Conservation (phyloP, 108 stramenopile species). For the Pseudonitzschia multistriata region DNA sequence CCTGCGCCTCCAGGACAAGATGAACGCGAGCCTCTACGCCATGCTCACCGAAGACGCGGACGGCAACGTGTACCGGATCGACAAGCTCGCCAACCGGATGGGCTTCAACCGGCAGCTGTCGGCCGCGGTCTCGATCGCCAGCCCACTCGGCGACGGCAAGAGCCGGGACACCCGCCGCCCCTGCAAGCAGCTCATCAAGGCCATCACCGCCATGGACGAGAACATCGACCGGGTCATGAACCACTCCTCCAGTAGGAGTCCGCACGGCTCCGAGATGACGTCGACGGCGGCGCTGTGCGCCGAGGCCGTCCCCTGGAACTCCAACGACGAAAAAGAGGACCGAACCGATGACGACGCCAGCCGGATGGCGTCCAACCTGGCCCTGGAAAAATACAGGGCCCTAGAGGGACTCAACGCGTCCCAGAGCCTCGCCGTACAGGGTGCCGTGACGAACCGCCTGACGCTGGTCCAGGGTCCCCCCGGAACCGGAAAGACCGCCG, state of each 20-base stretch:
- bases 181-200: conserved; percentile 72
- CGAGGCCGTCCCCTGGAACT: conserved; percentile 75
- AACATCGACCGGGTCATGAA: conserved; percentile 82
- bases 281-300: conserved; percentile 86
- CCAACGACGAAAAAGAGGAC: conserved; percentile 56
- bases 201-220: conserved; percentile 94
- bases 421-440: conserved; percentile 87
- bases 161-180: conserved; percentile 62
- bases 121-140: conserved; percentile 71
- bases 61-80: conserved; percentile 87
- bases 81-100: conserved; percentile 93
- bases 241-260: conserved; percentile 22
- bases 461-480: conserved; percentile 90
- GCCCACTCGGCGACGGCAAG: conserved; percentile 47
- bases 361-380: conserved; percentile 62
- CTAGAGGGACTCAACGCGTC: conserved; percentile 85
- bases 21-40: conserved; percentile 66
- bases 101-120: conserved; percentile 89
- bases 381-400: conserved; percentile 79
- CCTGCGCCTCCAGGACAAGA: conserved; percentile 83
- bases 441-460: conserved; percentile 82
- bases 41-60: conserved; percentile 73
- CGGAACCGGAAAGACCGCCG: conserved; percentile 84
- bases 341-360: conserved; percentile 55
- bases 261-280: conserved; percentile 54